Percentiles rank a stretch among this genome's conserved stretches.
Evolutionary conservation across 257 asterid species (phyloP).

Genomic region (Orobanche coerulescens): DNA sequence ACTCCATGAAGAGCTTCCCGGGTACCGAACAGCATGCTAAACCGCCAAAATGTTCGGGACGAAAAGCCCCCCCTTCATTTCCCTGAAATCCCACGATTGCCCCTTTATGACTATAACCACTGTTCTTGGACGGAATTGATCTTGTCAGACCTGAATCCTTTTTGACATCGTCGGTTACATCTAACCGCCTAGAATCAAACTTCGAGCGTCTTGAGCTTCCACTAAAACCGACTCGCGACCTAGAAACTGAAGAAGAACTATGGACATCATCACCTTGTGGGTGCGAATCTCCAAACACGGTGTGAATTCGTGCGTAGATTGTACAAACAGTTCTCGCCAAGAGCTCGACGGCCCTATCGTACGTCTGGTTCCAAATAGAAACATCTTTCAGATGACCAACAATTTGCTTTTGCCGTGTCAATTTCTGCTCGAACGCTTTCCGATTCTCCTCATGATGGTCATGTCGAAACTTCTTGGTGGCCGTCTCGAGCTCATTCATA

Average conservation of each 20-base stretch:
- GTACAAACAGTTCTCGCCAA: slow-evolving; percentile 75
- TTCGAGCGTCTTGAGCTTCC: slow-evolving; percentile 24
- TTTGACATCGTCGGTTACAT: slow-evolving; percentile 9
- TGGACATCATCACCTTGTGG: slow-evolving; percentile 16
- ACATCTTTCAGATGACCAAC: slow-evolving; percentile 70
- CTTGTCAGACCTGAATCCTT: slow-evolving; percentile 18
- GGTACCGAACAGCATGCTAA: slow-evolving; percentile 62
- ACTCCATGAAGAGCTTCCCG: slow-evolving; percentile 64
- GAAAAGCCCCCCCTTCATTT: slow-evolving; percentile 38
- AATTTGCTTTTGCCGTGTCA: slow-evolving; percentile 80
- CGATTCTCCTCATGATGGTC: slow-evolving; percentile 66
- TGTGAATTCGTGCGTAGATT: slow-evolving; percentile 39
- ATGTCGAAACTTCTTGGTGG: slow-evolving; percentile 67
- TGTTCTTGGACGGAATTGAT: slow-evolving; percentile 26
- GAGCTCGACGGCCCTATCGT: slow-evolving; percentile 74
- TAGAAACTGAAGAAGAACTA: slow-evolving; percentile 13
- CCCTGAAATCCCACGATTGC: slow-evolving; percentile 23
- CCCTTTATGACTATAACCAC: slow-evolving; percentile 24
- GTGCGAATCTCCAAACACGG: slow-evolving; percentile 39
- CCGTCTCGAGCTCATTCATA: slow-evolving; percentile 61
- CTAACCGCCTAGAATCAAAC: slow-evolving; percentile 25
- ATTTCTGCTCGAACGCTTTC: slow-evolving; percentile 72
- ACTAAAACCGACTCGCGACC: slow-evolving; percentile 28
- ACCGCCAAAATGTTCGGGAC: slow-evolving; percentile 53
- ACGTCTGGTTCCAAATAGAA: slow-evolving; percentile 79